Percentiles rank a stretch among this genome's conserved stretches.
Conservation (phyloP, 2,329 filamentous ascomycete species). For the Berkeleyomyces rouxiae region DNA sequence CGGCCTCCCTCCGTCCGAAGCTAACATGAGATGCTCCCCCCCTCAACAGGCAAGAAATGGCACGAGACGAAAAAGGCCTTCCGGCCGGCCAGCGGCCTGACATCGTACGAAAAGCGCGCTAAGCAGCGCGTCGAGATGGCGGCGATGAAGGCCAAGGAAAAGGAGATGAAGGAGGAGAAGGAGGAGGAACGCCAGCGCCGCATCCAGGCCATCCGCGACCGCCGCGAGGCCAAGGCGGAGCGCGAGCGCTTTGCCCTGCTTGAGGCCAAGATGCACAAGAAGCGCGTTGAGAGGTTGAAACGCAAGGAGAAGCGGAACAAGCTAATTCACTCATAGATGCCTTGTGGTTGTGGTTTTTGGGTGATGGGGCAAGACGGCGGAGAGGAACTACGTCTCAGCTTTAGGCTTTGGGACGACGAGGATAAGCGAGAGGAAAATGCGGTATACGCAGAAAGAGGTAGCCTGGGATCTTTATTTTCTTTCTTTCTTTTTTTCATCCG, state of each 20-base stretch:
- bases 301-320: slow-evolving; percentile 94
- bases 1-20: background rate
- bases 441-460: background rate
- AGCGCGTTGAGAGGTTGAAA: slow-evolving; percentile 83
- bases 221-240: slow-evolving; percentile 77
- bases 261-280: slow-evolving; percentile 95
- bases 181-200: slow-evolving; percentile 74
- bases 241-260: slow-evolving; percentile 83
- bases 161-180: slow-evolving; percentile 91
- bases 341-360: background rate
- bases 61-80: slow-evolving; percentile 70
- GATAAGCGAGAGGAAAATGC: background rate
- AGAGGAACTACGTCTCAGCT: background rate
- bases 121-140: slow-evolving; percentile 52
- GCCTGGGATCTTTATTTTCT: background rate
- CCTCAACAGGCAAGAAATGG: slow-evolving; percentile 74
- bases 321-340: slow-evolving; percentile 46
- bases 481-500: background rate
- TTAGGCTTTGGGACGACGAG: background rate
- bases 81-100: slow-evolving; percentile 61
- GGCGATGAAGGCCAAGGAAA: slow-evolving; percentile 82
- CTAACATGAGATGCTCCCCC: background rate
- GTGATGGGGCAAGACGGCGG: background rate
- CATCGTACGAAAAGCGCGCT: slow-evolving; percentile 60
- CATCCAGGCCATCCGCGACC: slow-evolving; percentile 68